Evolutionary conservation across 2,329 filamentous ascomycete species (phyloP).

Genomic region (Teratosphaeria pseudoeucalypti): DNA sequence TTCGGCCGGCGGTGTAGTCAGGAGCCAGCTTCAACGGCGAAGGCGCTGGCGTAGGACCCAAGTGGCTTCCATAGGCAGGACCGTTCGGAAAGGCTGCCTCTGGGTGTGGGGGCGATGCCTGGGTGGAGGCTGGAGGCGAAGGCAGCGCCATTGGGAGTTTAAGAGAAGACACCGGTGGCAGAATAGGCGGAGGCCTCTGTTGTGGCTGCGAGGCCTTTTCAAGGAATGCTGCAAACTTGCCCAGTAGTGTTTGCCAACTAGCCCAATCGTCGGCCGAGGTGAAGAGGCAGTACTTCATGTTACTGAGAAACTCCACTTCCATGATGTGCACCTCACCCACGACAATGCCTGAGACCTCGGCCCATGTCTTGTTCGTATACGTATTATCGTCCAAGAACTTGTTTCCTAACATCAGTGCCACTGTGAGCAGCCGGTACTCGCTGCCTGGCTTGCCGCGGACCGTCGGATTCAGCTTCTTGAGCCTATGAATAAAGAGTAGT

Average conservation of each 20-base stretch:
- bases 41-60: conserved; percentile 32
- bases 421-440: conserved; percentile 84
- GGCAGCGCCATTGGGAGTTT: conserved; percentile 37
- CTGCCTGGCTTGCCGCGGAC: conserved; percentile 89
- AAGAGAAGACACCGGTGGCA: conserved; percentile 40
- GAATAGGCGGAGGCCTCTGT: conserved; percentile 30
- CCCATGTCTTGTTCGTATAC: conserved; percentile 99
- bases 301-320: conserved; percentile 99
- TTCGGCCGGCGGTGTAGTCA: conserved; percentile 8
- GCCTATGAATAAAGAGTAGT: conserved; percentile 79
- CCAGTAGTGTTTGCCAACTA: conserved; percentile 73
- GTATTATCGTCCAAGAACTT: conserved; percentile 99
- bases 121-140: conserved; percentile 41
- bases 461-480: conserved; percentile 80
- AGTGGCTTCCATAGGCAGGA: conserved; percentile 30
- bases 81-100: conserved; percentile 22
- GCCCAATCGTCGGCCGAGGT: conserved; percentile 80
- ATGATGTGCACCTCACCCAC: conserved; percentile 96
- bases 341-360: conserved; percentile 87
- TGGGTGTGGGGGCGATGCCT: conserved; percentile 40
- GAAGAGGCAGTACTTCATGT: conserved; percentile 89
- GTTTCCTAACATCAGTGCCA: conserved; percentile 94
- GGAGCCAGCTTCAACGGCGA: conserved; percentile 37
- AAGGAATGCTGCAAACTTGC: conserved; percentile 75
- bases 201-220: conserved; percentile 49